phyloP scores from a whole-genome alignment of 179 eudicot species.

The Sideroxylon spinosum region DNA sequence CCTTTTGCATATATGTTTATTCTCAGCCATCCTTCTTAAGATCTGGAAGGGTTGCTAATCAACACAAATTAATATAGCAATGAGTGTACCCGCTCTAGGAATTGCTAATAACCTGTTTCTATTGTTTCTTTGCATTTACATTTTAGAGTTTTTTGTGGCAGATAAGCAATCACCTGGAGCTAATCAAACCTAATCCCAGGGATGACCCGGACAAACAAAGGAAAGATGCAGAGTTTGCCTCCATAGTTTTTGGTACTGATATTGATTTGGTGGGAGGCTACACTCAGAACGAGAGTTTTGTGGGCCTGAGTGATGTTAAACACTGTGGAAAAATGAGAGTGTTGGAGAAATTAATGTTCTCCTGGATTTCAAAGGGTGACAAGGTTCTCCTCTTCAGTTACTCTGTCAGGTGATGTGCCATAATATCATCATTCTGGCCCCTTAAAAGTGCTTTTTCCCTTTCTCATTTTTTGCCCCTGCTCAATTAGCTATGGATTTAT shows the following conservation, averaged over 20 bases:
- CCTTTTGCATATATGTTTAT: neutral
- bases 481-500: neutral
- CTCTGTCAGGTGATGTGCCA: slow-evolving; percentile 68
- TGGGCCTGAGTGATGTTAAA: slow-evolving; percentile 84
- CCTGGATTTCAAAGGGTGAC: slow-evolving; percentile 83
- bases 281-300: slow-evolving; percentile 65
- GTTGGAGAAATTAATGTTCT: slow-evolving; percentile 68
- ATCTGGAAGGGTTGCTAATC: neutral
- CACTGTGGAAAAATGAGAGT: slow-evolving; percentile 97
- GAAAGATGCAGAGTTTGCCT: slow-evolving; percentile 84
- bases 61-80: neutral
- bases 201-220: slow-evolving; percentile 82
- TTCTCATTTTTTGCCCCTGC: neutral
- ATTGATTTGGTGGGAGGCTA: slow-evolving; percentile 73
- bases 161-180: slow-evolving; percentile 97
- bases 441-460: neutral
- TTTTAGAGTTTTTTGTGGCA: slow-evolving; percentile 26
- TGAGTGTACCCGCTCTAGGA: neutral
- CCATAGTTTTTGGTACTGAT: slow-evolving; percentile 74
- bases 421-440: slow-evolving; percentile 13
- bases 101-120: neutral
- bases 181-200: slow-evolving; percentile 88
- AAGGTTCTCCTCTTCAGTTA: slow-evolving; percentile 91
- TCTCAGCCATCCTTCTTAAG: neutral
- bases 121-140: slow-evolving; percentile 5